Evolutionary conservation across 2,329 filamentous ascomycete genomes (phyloP), one percentile per base, ranked within the genome.

Genomic region (Thelonectria rubi): DNA sequence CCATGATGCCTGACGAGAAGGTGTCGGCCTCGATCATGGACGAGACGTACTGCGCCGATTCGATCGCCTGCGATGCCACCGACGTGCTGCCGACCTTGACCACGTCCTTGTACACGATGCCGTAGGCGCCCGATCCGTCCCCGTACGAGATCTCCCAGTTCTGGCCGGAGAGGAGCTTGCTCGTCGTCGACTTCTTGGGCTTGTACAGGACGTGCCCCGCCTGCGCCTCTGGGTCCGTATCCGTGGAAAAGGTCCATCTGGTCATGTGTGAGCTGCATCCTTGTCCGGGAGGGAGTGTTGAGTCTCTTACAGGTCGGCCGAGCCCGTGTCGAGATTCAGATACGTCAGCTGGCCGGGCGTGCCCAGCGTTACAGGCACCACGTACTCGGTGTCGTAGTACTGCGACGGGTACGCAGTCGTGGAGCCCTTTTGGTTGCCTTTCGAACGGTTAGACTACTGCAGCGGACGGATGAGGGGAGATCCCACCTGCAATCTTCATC

Each of bases 181-280:
- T 77, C 2, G 79, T 81, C 7, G 59, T 73, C 24, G 82, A 80
- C 3, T 76, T 58, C 39, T 74, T 67, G 4, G 85, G 84, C 43
- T 81, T 78, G 76, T 92, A 92, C 68, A 86, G 73, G 40, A 76
- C 72, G 68, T 91, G 88, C 5, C 85, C 85, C 0, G 66, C 66
- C 47, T 82, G 77, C 57, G 84, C 73, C 6, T 75, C 73, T 2
- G 75, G 64, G 5, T 84, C 73, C 14, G 88, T 84, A 21, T 87
- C 80, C 17, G 80, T 81, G 0, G 88, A 90, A 76, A 89, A 91
- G 42, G 88, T 85, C 89, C 90, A 92, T 77, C 91, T 84, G n/a
- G 0, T 2, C 2, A 39, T 82, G 53, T 15, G 58, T 49, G 65
- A 21, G 30, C 20, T 24, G 3, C 18, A 12, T 5, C 1, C 9